Base-by-base conservation (phyloP, 1,284 basidiomycete genomes). In the Ustilago curta region DNA sequence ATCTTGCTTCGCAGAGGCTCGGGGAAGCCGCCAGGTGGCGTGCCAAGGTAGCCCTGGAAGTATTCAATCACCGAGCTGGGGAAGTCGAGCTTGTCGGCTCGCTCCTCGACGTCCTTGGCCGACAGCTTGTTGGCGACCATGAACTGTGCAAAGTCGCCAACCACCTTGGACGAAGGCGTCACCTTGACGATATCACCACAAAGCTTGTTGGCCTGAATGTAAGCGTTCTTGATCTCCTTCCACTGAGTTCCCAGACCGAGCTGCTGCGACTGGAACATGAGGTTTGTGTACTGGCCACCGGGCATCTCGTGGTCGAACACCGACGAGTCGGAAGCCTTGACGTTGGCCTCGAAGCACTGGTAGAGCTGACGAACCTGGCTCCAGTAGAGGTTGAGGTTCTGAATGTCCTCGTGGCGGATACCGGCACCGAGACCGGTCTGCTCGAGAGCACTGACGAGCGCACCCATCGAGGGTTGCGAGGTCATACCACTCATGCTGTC, bases 261-360 rank as follows among this genome's bases (percentile, higher is more conserved):
- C 87, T 98, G 95, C 63, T 94, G 90, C 74, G 96, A 94, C 91
- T 99, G 97, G 93, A 99, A 99, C 92, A 86, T 86, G 66, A 86
- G 77, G 82, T 87, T 87, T 61, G 86, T 87, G 82, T 87, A 87
- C 79, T 87, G 86, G 35, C 95, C 96, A 86, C 97, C 97, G 57
- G 97, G 97, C 97, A 99, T 99, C 88, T 99, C 95, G 87, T 99
- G 97, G 85, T 96, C 95, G 85, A 98, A 99, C 69, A 98, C 95
- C 87, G 93, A 95, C 50, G 83, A 84, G 78, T 86, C 86, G 48
- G 94, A 96, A 27, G 95, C 93, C 71, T 95, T 91, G 81, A 99
- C 95, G 84, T 98, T 98, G 73, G 96, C 97, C 87, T 99, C 97
- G 88, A 99, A 99, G 88, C 94, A 97, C 84, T 89, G 87, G 88